Percentiles rank a stretch among this genome's conserved stretches.
phyloP scores from a whole-genome alignment of 306 rosid species.

The Trifolium subterraneum region DNA sequence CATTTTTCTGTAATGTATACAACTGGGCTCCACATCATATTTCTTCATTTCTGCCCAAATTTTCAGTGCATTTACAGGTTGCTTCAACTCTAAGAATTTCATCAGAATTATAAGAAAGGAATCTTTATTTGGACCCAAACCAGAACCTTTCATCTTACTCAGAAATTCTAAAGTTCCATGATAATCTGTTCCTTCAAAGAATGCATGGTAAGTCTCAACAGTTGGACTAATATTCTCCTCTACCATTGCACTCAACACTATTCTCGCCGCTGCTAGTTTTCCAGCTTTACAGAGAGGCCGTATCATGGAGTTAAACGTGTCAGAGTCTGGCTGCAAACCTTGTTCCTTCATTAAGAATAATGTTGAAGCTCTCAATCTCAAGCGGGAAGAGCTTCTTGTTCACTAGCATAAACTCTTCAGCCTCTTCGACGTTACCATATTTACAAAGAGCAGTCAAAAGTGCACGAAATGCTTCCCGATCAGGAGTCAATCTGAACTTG shows the following conservation, averaged over 20 bases:
- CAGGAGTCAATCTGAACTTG: conserved; percentile 75
- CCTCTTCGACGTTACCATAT: conserved; percentile 80
- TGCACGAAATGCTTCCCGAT: conserved; percentile 65
- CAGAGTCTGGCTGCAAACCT: conserved; percentile 75
- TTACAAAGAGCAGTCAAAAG: conserved; percentile 73
- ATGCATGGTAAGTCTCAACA: conserved; percentile 77
- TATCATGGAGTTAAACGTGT: conserved; percentile 80
- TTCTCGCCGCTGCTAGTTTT: conserved; percentile 69
- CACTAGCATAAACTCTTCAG: conserved; percentile 86
- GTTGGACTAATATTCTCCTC: conserved; percentile 73
- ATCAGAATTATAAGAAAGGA: conserved; percentile 63
- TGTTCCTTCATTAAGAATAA: conserved; percentile 76
- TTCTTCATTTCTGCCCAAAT: conserved; percentile 73
- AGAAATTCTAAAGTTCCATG: conserved; percentile 71
- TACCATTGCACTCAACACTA: conserved; percentile 59
- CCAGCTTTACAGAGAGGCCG: conserved; percentile 71
- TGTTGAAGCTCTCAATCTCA: conserved; percentile 67
- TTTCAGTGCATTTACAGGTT: conserved; percentile 74
- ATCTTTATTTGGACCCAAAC: conserved; percentile 63
- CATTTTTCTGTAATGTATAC: conserved; percentile 63
- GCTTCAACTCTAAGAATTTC: conserved; percentile 61
- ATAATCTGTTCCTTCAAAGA: conserved; percentile 67
- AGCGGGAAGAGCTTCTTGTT: conserved; percentile 82
- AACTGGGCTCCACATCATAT: conserved; percentile 56
- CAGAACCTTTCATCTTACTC: conserved; percentile 62